Evolutionary conservation across 345 rosid genomes (phyloP).

Genomic region (Nasturtium officinale): DNA sequence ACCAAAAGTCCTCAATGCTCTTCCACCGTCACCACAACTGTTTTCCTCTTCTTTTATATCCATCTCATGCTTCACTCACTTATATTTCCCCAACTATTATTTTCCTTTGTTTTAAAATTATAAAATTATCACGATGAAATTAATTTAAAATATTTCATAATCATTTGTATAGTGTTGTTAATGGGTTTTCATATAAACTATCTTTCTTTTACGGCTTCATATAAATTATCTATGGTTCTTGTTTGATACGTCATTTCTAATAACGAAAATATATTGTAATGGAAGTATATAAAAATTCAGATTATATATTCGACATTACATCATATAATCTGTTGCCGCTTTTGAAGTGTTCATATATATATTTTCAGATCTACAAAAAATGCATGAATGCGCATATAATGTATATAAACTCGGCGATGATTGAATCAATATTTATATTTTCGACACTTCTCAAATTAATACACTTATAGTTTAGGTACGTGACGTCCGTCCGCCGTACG

Average conservation of each 20-base stretch:
- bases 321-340: background rate
- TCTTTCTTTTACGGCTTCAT: too few relatives aligned
- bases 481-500: constrained; percentile 11
- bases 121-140: background rate
- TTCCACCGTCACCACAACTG: constrained; percentile 40
- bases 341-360: background rate
- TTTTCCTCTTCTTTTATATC: constrained; percentile 31
- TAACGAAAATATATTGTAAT: background rate
- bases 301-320: background rate
- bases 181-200: background rate
- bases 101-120: background rate
- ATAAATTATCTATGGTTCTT: background rate
- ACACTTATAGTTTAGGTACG: constrained; percentile 16
- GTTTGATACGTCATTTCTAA: background rate
- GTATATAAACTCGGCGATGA: background rate
- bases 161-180: background rate
- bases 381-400: background rate
- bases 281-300: background rate
- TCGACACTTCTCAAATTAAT: constrained; percentile 14
- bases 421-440: constrained; percentile 8
- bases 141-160: background rate
- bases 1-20: constrained; percentile 34
- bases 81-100: constrained; percentile 20
- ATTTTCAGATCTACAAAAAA: background rate
- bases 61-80: constrained; percentile 40